Base-by-base conservation (phyloP, 2,329 filamentous ascomycete genomes). In the Furcasterigmium sp. region DNA sequence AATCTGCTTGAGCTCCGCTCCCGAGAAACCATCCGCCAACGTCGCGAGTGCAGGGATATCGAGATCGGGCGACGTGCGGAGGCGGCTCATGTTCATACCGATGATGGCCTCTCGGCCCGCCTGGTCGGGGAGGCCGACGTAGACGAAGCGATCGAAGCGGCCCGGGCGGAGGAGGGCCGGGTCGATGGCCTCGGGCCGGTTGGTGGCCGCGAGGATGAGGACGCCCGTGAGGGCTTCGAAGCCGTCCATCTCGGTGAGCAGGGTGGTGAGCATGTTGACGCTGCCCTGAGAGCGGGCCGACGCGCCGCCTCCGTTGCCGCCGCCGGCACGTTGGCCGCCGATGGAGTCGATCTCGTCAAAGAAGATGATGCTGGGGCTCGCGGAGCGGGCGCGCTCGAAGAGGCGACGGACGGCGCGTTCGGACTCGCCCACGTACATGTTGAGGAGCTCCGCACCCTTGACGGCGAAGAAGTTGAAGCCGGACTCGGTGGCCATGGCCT, bases 291-390 rank as follows among this genome's bases (percentile, higher is more conserved):
- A 61, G 14, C 59, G 54, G 4, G 59, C 55, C 8, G 49, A 53
- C 8, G 54, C 47, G 30, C 59, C 65, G 11, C 61, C 65, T 15
- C 68, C 62, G 6, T 64, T 61, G 20, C 70, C 71, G 13, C 76
- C 62, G 17, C 73, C 68, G 32, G 68, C 53, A 8, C 75, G 66
- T 43, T 72, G 68, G 2, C 67, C 84, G 56, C 63, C 86, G 49
- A 97, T 91, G 5, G 87, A 83, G 65, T 97, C 91, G 54, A 97
- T 93, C 62, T 97, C 91, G 60, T 97, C 91, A 52, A 96, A 95
- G 73, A 96, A 97, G 55, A 97, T 90, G 64, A 96, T 91, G 59
- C 87, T 47, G 1, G 91, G 91, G 41, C 84, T 82, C 8, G 90
- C 91, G n/a, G 85, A 83, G 34, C 86, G 77, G 2, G 91, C 91